phyloP scores from a whole-genome alignment of 257 asterid genomes.

The Nicotiana otophora region DNA sequence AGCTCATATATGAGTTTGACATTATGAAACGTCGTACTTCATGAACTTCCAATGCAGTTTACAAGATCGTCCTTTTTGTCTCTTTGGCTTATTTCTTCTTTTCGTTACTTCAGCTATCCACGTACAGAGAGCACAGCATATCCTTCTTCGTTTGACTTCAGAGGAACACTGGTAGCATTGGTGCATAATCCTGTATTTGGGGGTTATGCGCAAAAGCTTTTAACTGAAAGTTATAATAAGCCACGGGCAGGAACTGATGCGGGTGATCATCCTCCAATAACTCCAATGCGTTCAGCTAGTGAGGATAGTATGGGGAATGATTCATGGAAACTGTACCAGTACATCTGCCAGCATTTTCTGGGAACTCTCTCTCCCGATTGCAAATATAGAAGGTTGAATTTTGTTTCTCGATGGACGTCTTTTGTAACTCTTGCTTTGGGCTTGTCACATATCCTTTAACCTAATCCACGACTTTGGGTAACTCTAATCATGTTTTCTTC shows the following conservation, averaged over 20 bases:
- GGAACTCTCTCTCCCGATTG: constrained; percentile 85
- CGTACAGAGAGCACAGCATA: constrained; percentile 94
- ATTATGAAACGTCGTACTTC: not conserved
- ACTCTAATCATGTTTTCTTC: not conserved
- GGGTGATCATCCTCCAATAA: constrained; percentile 95
- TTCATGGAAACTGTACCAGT: constrained; percentile 80
- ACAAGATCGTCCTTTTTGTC: not conserved
- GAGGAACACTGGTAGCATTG: constrained; percentile 66
- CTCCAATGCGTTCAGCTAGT: constrained; percentile 80
- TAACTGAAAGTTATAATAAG: constrained; percentile 51
- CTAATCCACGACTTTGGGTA: not conserved
- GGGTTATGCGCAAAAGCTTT: constrained; percentile 54
- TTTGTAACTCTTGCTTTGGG: not conserved
- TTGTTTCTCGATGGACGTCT: not conserved
- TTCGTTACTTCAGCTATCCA: constrained; percentile 58
- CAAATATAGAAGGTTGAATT: constrained; percentile 58
- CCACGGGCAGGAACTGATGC: constrained; percentile 83
- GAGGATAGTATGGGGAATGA: constrained; percentile 76
- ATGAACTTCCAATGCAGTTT: not conserved
- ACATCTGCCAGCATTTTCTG: constrained; percentile 82
- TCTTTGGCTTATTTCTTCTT: constrained; percentile 7
- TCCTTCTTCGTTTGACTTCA: constrained; percentile 85
- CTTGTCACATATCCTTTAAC: not conserved
- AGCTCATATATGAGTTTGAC: not conserved
- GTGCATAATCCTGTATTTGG: constrained; percentile 53